phyloP scores from a whole-genome alignment of 768 basidiomycete species.

The Russula ochroleuca region DNA sequence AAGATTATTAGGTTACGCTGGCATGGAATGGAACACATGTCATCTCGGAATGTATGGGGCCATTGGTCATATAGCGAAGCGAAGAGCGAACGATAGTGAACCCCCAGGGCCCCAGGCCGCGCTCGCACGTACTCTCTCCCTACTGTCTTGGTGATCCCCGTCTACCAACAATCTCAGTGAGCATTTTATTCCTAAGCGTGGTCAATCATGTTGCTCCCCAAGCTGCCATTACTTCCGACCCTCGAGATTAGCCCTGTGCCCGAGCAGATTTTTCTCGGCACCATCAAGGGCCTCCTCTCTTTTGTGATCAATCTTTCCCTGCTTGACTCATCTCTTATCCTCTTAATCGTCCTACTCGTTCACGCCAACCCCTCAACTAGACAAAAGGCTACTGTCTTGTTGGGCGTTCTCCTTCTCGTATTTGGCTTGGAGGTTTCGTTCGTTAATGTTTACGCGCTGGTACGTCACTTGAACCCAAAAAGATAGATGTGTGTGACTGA shows the following conservation, averaged over 20 bases:
- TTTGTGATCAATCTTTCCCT: constrained; percentile 22
- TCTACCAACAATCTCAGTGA: background rate
- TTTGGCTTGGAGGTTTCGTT: constrained; percentile 19
- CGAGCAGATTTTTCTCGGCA: constrained; percentile 21
- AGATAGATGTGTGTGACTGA: background rate
- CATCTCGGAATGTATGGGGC: background rate
- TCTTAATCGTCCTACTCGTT: constrained; percentile 15
- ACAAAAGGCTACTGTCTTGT: background rate
- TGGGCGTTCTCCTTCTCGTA: constrained; percentile 11
- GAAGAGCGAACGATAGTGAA: too few species aligned
- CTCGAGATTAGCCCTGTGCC: constrained; percentile 20
- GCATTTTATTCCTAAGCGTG: background rate
- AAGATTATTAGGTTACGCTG: background rate
- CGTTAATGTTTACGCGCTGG: constrained; percentile 21
- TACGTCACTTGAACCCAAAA: constrained; percentile 1
- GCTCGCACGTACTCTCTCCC: background rate
- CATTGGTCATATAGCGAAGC: background rate
- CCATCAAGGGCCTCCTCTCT: constrained; percentile 23
- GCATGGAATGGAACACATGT: background rate
- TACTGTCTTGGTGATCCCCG: background rate
- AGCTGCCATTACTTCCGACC: constrained; percentile 10
- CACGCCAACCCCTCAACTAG: constrained; percentile 11
- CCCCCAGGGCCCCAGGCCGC: background rate
- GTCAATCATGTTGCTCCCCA: constrained; percentile 6
- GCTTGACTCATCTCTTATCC: constrained; percentile 20